phyloP scores from a whole-genome alignment of 1,284 basidiomycete genomes.

The Sanghuangporus sanghuang region DNA sequence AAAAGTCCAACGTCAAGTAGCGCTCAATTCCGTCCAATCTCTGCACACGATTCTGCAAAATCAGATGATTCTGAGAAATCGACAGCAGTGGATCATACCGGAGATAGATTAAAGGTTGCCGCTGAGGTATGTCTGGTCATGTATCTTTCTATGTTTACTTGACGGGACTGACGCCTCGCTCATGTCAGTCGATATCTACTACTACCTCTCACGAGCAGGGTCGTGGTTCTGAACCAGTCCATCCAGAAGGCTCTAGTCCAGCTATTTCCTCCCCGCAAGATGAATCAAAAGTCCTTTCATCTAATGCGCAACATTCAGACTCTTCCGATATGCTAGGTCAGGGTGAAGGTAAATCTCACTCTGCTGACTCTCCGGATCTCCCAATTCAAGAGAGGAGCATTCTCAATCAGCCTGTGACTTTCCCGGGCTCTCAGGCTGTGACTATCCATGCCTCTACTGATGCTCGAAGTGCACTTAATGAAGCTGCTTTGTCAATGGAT shows the following conservation, averaged over 20 bases:
- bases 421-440: background rate
- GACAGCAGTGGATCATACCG: background rate
- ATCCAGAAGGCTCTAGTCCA: background rate
- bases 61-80: constrained; percentile 12
- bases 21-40: background rate
- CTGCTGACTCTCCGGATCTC: constrained; percentile 4
- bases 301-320: background rate
- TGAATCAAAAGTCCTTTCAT: background rate
- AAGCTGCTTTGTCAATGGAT: constrained; percentile 9
- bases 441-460: background rate
- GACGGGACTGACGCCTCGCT: background rate
- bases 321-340: background rate
- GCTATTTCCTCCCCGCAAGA: constrained; percentile 1
- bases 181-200: background rate
- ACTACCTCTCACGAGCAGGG: background rate
- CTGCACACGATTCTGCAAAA: constrained; percentile 18
- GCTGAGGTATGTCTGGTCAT: background rate
- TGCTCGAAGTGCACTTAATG: background rate
- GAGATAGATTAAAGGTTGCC: background rate
- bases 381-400: background rate
- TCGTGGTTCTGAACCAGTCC: background rate
- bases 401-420: background rate
- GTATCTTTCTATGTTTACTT: background rate
- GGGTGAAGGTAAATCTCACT: background rate
- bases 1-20: constrained; percentile 18